phyloP scores from a whole-genome alignment of 441 rosid species.

The Populus trichocarpa region DNA sequence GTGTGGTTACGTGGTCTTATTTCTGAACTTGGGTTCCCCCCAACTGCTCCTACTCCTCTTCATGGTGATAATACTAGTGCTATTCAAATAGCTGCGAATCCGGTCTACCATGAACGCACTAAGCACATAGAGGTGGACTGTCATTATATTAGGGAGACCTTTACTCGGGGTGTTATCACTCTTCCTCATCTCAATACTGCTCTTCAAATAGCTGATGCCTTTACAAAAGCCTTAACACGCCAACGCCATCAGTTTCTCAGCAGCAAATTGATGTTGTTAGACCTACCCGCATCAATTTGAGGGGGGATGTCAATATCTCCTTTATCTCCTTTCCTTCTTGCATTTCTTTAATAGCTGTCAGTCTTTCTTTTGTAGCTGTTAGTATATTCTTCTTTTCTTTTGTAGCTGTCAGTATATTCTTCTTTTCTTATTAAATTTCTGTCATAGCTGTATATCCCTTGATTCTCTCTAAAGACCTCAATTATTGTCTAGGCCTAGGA shows the following conservation, averaged over 20 bases:
- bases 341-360: no score
- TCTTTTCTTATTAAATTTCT: not conserved
- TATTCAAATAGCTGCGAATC: not conserved
- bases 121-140: not conserved
- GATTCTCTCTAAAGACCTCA: not conserved
- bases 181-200: not conserved
- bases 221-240: not conserved
- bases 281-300: not conserved
- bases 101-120: not conserved
- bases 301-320: not conserved
- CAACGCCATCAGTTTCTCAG: not conserved
- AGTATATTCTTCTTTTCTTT: not conserved
- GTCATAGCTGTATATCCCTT: not conserved
- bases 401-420: no score
- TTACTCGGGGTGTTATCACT: not conserved
- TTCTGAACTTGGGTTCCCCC: not conserved
- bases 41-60: not conserved
- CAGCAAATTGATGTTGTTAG: constrained; percentile 1
- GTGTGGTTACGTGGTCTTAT: not conserved
- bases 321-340: no score
- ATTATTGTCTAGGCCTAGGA: not conserved
- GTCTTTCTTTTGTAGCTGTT: no score
- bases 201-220: not conserved
- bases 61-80: not conserved
- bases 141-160: not conserved